Evolutionary conservation across 305 asterid species (phyloP).

Genomic region (Caryopteris hybrid): DNA sequence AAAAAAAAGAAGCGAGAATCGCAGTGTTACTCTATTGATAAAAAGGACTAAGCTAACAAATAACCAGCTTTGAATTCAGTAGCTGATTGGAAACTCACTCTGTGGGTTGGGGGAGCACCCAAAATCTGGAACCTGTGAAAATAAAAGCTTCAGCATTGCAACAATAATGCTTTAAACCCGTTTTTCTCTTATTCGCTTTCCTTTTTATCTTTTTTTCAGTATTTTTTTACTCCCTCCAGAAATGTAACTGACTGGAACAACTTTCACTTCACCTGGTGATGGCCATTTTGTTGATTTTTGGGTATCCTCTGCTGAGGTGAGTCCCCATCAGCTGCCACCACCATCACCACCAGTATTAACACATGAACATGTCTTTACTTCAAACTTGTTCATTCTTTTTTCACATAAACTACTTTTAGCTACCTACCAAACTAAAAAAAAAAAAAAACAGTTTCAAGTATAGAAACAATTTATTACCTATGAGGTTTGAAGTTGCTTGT

Average conservation of each 20-base stretch:
- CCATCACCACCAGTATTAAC: slow-evolving; percentile 39
- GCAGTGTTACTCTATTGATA: not conserved
- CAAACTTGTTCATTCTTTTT: slow-evolving; percentile 18
- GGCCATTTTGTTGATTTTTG: slow-evolving; percentile 69
- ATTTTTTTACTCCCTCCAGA: not conserved
- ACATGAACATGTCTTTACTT: slow-evolving; percentile 24
- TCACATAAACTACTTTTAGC: slow-evolving; percentile 3
- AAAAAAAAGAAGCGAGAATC: not conserved
- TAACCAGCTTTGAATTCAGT: slow-evolving; percentile 1
- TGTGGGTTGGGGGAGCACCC: slow-evolving; percentile 77
- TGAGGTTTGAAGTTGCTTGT: slow-evolving; percentile 44
- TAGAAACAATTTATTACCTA: slow-evolving; percentile 38
- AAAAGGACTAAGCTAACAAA: not conserved
- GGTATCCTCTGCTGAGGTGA: slow-evolving; percentile 80
- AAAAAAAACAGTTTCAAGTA: not conserved
- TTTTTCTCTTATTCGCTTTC: not conserved
- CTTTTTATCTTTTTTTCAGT: not conserved
- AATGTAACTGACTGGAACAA: slow-evolving; percentile 24
- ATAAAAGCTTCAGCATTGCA: slow-evolving; percentile 26
- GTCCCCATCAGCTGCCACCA: slow-evolving; percentile 86
- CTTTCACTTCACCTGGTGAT: slow-evolving; percentile 66
- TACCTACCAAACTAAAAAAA: not conserved
- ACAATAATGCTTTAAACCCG: slow-evolving; percentile 8
- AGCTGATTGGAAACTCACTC: slow-evolving; percentile 49
- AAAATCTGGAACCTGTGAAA: slow-evolving; percentile 80